A percentile compares a stretch with the other conserved stretches of the same genome.
phyloP scores from a whole-genome alignment of 1,284 basidiomycete genomes.

The Boletellus dicymbophilus region DNA sequence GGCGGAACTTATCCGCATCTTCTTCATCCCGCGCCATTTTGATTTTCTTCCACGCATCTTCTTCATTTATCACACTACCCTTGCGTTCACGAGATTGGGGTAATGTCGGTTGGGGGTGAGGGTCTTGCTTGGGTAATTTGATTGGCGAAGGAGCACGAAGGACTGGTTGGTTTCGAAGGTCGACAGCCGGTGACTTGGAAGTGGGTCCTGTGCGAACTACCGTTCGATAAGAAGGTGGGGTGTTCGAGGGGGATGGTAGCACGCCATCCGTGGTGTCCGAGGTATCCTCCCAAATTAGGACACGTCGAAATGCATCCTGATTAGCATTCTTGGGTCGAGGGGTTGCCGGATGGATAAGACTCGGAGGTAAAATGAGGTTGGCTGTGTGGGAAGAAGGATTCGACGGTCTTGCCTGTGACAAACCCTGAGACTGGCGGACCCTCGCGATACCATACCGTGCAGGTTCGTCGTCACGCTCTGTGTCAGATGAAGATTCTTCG shows the following conservation, averaged over 20 bases:
- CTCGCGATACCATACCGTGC: constrained; percentile 4
- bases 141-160: constrained; percentile 31
- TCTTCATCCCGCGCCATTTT: constrained; percentile 66
- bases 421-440: constrained; percentile 23
- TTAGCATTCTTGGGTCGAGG: constrained; percentile 25
- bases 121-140: constrained; percentile 29
- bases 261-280: constrained; percentile 40
- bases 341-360: constrained; percentile 28
- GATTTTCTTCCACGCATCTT: constrained; percentile 77
- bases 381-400: constrained; percentile 21
- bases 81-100: constrained; percentile 37
- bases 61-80: constrained; percentile 56
- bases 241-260: constrained; percentile 40
- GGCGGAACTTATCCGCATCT: constrained; percentile 68
- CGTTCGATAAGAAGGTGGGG: constrained; percentile 54
- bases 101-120: constrained; percentile 14
- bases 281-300: constrained; percentile 38
- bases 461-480: constrained; percentile 24
- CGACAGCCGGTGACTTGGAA: constrained; percentile 6
- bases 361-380: constrained; percentile 25
- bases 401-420: constrained; percentile 14
- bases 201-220: constrained; percentile 33
- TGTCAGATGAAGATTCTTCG: constrained; percentile 19
- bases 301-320: constrained; percentile 12
- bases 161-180: constrained; percentile 16